Evolutionary conservation across 2,329 filamentous ascomycete species (phyloP).

Genomic region (Paracoccidioides brasiliensis): DNA sequence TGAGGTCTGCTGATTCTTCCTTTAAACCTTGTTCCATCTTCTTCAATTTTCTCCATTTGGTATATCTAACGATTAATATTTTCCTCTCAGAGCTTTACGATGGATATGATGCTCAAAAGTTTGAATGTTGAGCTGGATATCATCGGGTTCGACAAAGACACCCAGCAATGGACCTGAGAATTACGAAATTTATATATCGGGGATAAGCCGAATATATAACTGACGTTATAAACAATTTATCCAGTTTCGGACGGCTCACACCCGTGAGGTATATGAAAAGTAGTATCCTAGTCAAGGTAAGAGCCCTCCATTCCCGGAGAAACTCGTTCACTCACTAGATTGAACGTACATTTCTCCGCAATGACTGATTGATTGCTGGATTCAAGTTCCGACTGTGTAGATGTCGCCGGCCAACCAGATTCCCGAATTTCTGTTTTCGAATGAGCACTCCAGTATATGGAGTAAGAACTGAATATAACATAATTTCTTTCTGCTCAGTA

Average conservation of each 20-base stretch:
- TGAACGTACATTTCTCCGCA: too few species aligned
- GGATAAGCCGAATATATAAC: not conserved
- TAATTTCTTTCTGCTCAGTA: not conserved
- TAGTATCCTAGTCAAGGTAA: too few species aligned
- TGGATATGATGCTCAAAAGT: slow-evolving; percentile 55
- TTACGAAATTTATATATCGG: not conserved
- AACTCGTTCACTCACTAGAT: too few species aligned
- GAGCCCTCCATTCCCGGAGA: too few species aligned
- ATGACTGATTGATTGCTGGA: too few species aligned
- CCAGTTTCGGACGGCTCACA: too few species aligned
- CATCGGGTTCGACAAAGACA: slow-evolving; percentile 49
- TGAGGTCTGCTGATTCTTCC: slow-evolving; percentile 27
- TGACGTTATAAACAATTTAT: too few species aligned
- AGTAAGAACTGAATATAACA: not conserved
- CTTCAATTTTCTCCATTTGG: slow-evolving; percentile 6
- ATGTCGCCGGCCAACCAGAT: not conserved
- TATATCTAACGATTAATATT: slow-evolving; percentile 1
- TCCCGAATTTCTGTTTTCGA: not conserved
- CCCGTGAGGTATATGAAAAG: too few species aligned
- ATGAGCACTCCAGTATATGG: too few species aligned
- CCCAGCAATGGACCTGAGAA: slow-evolving; percentile 43
- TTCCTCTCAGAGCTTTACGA: slow-evolving; percentile 45
- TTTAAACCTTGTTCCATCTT: slow-evolving; percentile 6
- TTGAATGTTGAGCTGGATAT: slow-evolving; percentile 49
- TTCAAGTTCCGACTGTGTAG: too few species aligned